Percentiles rank a stretch among this genome's conserved stretches.
These are phyloP conservation scores for Tetrahymena malaccensis DNA, from an alignment of 73 alveolate species.

Conservation along the genomic window DNA sequence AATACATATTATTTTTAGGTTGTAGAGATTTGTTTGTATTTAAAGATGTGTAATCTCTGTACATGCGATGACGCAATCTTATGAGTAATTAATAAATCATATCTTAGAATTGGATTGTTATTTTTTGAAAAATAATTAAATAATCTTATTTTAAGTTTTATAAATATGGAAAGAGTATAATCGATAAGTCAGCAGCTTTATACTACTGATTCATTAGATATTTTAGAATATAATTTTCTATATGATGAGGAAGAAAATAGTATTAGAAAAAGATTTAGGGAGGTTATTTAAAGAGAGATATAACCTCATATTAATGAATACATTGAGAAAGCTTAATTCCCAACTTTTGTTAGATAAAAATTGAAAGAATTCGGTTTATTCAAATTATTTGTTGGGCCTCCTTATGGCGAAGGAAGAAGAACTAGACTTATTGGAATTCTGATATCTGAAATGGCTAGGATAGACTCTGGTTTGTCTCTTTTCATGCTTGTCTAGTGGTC, in stretches of 20 bases:
- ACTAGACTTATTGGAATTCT: neutral
- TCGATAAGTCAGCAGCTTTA: neutral
- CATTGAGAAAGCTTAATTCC: neutral
- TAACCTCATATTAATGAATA: neutral
- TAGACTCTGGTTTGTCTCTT: conserved; percentile 34
- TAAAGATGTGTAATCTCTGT: neutral
- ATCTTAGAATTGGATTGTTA: neutral
- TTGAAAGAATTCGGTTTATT: neutral
- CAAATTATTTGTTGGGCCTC: neutral
- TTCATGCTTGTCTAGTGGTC: neutral
- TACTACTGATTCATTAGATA: neutral
- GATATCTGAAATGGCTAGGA: conserved; percentile 17
- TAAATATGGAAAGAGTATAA: neutral
- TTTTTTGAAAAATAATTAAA: neutral
- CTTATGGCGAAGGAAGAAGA: neutral
- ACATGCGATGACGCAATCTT: neutral
- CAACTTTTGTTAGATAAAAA: neutral
- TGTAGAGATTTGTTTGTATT: neutral
- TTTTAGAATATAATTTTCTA: neutral
- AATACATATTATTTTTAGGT: neutral
- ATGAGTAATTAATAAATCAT: neutral
- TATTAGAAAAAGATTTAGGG: neutral
- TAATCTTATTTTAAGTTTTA: neutral
- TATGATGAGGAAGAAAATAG: neutral
- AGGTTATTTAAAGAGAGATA: neutral